Conservation (phyloP, 2,329 filamentous ascomycete species). For the Penicillium sp. region DNA sequence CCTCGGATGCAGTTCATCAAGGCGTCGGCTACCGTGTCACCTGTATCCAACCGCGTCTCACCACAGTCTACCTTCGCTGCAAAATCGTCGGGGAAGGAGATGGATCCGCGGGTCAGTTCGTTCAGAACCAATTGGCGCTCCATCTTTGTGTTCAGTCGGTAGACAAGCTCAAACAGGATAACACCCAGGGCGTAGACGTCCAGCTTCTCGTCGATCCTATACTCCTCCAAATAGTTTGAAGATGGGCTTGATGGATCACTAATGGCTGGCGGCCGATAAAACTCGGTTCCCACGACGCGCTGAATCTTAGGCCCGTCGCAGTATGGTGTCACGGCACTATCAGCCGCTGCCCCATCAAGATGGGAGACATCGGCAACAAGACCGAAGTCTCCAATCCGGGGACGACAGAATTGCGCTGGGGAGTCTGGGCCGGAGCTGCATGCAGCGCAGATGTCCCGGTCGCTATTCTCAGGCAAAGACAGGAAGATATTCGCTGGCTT, state of each 20-base stretch:
- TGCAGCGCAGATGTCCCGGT: constrained; percentile 44
- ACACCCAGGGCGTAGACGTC: constrained; percentile 61
- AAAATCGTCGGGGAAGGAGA: constrained; percentile 38
- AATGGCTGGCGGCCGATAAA: constrained; percentile 53
- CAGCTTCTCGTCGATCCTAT: constrained; percentile 48
- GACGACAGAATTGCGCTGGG: constrained; percentile 46
- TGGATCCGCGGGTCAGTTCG: constrained; percentile 34
- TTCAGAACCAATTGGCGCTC: constrained; percentile 45
- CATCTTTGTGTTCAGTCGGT: constrained; percentile 50
- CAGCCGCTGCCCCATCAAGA: constrained; percentile 28
- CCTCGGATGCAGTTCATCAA: constrained; percentile 38
- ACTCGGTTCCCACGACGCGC: constrained; percentile 57
- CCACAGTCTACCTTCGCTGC: constrained; percentile 36
- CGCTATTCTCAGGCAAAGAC: constrained; percentile 47
- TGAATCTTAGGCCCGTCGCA: constrained; percentile 22
- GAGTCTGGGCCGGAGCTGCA: constrained; percentile 38
- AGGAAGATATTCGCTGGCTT: constrained; percentile 67
- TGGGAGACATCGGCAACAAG: constrained; percentile 55
- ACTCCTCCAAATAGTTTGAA: constrained; percentile 16
- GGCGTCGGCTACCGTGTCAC: constrained; percentile 29
- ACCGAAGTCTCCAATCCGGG: constrained; percentile 65
- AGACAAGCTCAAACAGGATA: constrained; percentile 59
- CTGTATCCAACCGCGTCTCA: constrained; percentile 21
- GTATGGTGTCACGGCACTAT: constrained; percentile 19
- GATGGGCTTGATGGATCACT: constrained; percentile 8